Evolutionary conservation across 2,329 filamentous ascomycete species (phyloP), one percentile per base, ranked within the genome.

Genomic region (Tympanopsis confertula): DNA sequence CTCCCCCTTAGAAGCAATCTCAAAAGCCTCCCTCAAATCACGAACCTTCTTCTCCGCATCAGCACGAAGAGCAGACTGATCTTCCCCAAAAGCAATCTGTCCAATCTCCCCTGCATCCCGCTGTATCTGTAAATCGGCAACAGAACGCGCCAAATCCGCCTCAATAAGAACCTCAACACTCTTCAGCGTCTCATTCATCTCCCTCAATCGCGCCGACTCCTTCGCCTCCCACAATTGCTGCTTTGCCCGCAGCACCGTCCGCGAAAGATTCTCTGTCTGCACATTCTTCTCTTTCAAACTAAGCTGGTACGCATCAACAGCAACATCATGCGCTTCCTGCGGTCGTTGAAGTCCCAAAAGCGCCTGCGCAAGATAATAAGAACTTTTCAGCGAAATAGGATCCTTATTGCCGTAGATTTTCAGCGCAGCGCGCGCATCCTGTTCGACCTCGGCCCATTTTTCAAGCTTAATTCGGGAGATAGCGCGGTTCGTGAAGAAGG

Each of bases 401-500:
- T 55, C 56, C 43, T 64, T 60, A 7, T 47, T 41, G 4, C 56
- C 59, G 48, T 70, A 62, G 17, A 79, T 59, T 41, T 71, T 65
- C 38, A 78, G 69, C 37, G 72, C 72, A 41, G 67, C 63, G 42
- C 75, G 57, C 35, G 73, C 72, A 47, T 79, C 74, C 37, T 74
- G 69, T 41, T 78, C 71, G 4, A 68, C 72, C 12, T 62, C 71
- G 13, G 69, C 59, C 69, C 70, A 78, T 49, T 67, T 62, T 49
- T 69, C 67, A n/a, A 78, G 57, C 47, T 71, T 71, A 36, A 74
- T 58, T 19, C 74, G 63, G 5, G 68, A 70, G 45, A 78, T 68
- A 5, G 73, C 71, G 38, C 74, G 70, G 48, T 78, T 80, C 13
- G 71, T 72, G 55, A 72, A 79, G 40, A 77, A 65, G 33, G 74